Base-by-base conservation (phyloP, 2,329 filamentous ascomycete species). In the Cladophialophora immunda region DNA sequence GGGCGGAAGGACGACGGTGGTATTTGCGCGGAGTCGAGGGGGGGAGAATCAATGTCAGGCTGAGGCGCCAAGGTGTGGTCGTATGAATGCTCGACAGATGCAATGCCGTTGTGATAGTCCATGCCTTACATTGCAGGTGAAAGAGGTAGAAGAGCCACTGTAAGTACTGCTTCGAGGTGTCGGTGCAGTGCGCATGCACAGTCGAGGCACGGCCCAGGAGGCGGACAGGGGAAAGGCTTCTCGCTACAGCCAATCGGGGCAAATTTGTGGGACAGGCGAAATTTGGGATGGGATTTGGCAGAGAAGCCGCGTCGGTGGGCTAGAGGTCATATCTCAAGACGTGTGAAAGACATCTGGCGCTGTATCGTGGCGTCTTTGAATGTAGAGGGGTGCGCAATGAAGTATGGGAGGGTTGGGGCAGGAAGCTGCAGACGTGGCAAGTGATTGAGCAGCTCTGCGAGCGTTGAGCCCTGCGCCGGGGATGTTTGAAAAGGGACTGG, bases 41-140 rank as follows among this genome's bases (percentile, higher is more conserved):
- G 56, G 13, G 25, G 17, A 22, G 65, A 52, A 54, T 32, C 50
- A 50, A 62, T 54, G 47, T 41, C 32, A 3, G 54, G 19, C 11
- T 62, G 38, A 53, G 29, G 32, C 36, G 47, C 11, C 17, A 59
- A 36, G 32, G 59, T n/a, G 45, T 36, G 41, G 38, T 62, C 52
- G 60, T 68, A 58, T 41, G 53, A 36, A 58, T 59, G 34, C 38
- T 62, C 29, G 25, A 66, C 57, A 62, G 68, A 56, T 29, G 64
- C 58, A 45, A 58, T 19, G 29, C 22, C 45, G 61, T 68, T 62
- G 62, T 53, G 32, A 56, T 56, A 36, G 41, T 68, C 68, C 68
- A 70, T 70, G 55, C 68, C 68, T 64, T 57, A 61, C 52, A 57
- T 53, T 29, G 65, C 58, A 62, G 65, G 58, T 63, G 50, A 29